These are phyloP conservation scores for Oryza glumipatula DNA, from an alignment of 176 grass and related monocot genomes.

Conservation along the genomic window DNA sequence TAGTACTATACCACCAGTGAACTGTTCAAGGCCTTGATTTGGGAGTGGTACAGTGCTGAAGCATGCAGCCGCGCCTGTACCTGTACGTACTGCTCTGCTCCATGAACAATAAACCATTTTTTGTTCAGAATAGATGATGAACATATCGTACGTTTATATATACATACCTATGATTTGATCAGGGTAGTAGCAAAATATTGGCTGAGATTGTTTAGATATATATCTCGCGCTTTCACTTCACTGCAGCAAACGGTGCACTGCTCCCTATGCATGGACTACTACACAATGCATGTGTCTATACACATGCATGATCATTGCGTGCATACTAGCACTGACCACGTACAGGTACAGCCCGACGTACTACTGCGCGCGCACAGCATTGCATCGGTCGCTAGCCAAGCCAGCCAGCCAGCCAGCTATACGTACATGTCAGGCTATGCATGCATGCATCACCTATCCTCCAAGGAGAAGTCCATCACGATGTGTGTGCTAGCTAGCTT, in stretches of 20 bases:
- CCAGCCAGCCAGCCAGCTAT: neutral
- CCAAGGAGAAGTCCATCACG: slow-evolving; percentile 31
- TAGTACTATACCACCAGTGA: too few species aligned
- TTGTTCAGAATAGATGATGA: neutral
- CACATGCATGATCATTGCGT: slow-evolving; percentile 34
- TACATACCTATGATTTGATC: neutral
- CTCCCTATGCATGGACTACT: slow-evolving; percentile 41
- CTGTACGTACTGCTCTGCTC: neutral
- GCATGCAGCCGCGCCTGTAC: too few species aligned
- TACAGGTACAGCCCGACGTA: slow-evolving; percentile 11
- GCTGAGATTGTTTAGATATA: neutral
- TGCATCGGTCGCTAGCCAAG: neutral
- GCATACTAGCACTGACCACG: slow-evolving; percentile 28
- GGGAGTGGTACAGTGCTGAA: neutral
- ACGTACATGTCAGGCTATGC: too few species aligned
- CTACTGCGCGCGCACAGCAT: slow-evolving; percentile 12
- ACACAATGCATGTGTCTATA: slow-evolving; percentile 7
- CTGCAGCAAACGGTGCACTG: slow-evolving; percentile 21
- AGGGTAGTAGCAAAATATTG: neutral
- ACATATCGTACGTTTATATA: neutral
- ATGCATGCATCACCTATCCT: neutral
- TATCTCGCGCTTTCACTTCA: neutral
- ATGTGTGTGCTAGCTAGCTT: slow-evolving; percentile 34
- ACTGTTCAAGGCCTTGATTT: too few species aligned
- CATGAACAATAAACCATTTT: neutral